Base-by-base conservation (phyloP, 1,284 basidiomycete genomes). In the Trametes pubescens region DNA sequence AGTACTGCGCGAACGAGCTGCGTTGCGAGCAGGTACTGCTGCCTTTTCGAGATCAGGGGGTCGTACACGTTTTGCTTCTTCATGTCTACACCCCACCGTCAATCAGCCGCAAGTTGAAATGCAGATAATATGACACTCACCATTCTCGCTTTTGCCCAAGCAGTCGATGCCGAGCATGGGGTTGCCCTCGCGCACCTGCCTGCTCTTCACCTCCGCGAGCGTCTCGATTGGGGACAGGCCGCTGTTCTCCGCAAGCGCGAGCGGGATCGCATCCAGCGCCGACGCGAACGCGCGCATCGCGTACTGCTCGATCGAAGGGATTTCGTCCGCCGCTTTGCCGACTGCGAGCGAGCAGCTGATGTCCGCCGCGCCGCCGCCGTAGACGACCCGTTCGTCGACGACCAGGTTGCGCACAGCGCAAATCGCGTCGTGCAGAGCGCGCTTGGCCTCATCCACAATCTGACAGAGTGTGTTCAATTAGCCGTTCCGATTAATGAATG, bases 391-490 rank as follows among this genome's bases (percentile, higher is more conserved):
- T 80, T 98, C 96, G 79, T 99, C 97, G 37, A 92, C 88, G 49
- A 99, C 89, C 52, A 99, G 84, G 76, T 98, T 99, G 68, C 98
- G 92, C 37, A 99, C 97, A 21, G 94, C 97, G 73, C 97, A 99
- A 72, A 99, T 92, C 26, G 98, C 96, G 78, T 99, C 97, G 78
- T 99, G 97, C 47, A 99, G 83, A 6, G 97, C 96, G 57, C 97
- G 93, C 78, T 99, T 99, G 61, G 96, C 97, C 80, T 99, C 97
- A 75, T 99, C 97, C 68, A 99, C 96, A 74, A 98, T 98, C 96
- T 98, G 67, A 18, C 13, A 6, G 8, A 18, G 9, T 5, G 34
- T 24, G 35, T 18, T 51, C 21, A 46, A 40, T 21, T 21, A 56
- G 22, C 18, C 38, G 21, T 2, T 29, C 26, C 29, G 35, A 47